Conservation (phyloP, 768 basidiomycete genomes). For the Russula virescens region DNA sequence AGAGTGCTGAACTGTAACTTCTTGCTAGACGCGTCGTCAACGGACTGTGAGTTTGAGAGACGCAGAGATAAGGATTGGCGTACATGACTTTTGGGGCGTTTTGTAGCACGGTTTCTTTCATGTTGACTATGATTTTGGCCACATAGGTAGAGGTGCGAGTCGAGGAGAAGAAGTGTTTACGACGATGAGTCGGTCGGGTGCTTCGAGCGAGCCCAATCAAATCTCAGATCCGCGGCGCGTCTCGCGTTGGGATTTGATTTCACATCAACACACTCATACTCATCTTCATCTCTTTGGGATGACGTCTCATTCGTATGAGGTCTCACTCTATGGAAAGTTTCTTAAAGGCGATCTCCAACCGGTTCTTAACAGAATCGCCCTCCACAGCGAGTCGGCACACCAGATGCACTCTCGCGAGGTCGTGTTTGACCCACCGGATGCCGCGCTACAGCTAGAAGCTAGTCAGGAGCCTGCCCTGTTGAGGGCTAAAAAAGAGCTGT, state of each 20-base stretch:
- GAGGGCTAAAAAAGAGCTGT: conserved; percentile 69
- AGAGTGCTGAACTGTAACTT: conserved; percentile 93
- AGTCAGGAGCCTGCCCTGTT: conserved; percentile 63
- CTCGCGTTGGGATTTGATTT: neutral
- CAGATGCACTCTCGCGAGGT: conserved; percentile 72
- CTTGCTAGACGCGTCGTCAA: conserved; percentile 52
- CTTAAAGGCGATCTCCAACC: conserved; percentile 68
- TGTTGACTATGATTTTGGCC: conserved; percentile 1
- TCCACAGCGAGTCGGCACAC: conserved; percentile 72
- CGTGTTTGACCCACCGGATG: conserved; percentile 76
- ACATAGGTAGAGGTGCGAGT: conserved; percentile 2
- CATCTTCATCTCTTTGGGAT: conserved; percentile 8
- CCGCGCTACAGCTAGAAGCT: conserved; percentile 52
- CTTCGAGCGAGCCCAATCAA: too few species aligned
- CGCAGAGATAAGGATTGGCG: neutral
- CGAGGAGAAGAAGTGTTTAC: neutral
- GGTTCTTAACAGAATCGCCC: conserved; percentile 74
- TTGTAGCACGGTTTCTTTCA: conserved; percentile 21
- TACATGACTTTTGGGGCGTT: conserved; percentile 23
- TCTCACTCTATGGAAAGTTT: conserved; percentile 79
- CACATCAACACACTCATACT: neutral
- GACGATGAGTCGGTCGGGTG: too few species aligned
- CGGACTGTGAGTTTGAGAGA: neutral
- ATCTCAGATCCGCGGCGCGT: conserved; percentile 9
- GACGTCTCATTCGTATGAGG: conserved; percentile 61